These are phyloP conservation scores for Claviceps spartinae DNA, from an alignment of 2,329 filamentous ascomycete species.

Conservation along the genomic window DNA sequence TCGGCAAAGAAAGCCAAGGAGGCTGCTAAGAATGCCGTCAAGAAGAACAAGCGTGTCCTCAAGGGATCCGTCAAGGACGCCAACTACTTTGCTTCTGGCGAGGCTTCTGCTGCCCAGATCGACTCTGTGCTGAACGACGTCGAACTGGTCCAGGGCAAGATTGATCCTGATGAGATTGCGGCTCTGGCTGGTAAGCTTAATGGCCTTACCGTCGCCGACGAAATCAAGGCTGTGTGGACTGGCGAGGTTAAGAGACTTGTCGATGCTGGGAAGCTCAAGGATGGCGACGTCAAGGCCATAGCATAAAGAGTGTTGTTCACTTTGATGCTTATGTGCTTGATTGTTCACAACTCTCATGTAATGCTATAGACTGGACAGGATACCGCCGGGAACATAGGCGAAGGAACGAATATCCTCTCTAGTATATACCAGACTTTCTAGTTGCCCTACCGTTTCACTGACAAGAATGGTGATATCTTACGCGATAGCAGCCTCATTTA, in stretches of 20 bases:
- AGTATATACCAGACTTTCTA: neutral
- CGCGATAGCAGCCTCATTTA: neutral
- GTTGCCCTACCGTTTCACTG: neutral
- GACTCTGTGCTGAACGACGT: slow-evolving; percentile 75
- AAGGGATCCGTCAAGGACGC: slow-evolving; percentile 90
- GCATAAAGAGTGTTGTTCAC: slow-evolving; percentile 15
- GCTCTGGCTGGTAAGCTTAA: slow-evolving; percentile 68
- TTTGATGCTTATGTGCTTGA: neutral
- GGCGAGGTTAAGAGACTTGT: slow-evolving; percentile 68
- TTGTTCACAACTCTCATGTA: neutral
- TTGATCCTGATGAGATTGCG: slow-evolving; percentile 84
- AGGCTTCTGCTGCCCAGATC: slow-evolving; percentile 62
- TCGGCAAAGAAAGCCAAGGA: slow-evolving; percentile 93
- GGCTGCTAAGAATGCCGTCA: slow-evolving; percentile 93
- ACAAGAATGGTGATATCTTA: neutral
- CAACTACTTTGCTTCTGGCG: slow-evolving; percentile 78
- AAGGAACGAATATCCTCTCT: neutral
- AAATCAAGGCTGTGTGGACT: slow-evolving; percentile 75
- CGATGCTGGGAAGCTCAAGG: slow-evolving; percentile 73
- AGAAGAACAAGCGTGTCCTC: slow-evolving; percentile 99
- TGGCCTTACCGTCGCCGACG: slow-evolving; percentile 61
- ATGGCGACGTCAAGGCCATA: slow-evolving; percentile 61
- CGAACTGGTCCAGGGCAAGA: slow-evolving; percentile 74
- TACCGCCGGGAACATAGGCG: neutral
- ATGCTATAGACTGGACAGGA: neutral